These are phyloP conservation scores for Cajanus cajan DNA, from an alignment of 306 rosid genomes.

Conservation along the genomic window DNA sequence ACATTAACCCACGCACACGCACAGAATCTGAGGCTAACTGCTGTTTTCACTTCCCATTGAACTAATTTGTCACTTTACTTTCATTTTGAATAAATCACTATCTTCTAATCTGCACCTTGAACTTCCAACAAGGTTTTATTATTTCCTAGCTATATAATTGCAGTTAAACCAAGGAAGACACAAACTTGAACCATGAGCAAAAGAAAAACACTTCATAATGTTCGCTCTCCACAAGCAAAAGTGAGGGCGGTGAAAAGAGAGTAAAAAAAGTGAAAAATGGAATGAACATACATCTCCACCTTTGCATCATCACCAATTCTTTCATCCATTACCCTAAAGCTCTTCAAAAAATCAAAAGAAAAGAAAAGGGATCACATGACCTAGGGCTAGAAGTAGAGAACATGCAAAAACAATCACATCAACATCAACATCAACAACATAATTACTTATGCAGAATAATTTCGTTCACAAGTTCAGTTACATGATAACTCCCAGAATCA, in stretches of 20 bases:
- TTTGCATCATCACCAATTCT: not conserved
- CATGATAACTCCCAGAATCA: not conserved
- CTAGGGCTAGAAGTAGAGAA: not conserved
- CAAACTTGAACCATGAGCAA: conserved; percentile 4
- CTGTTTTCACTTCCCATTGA: not conserved
- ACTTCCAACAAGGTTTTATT: not conserved
- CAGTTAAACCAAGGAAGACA: conserved; percentile 7
- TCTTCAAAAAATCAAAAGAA: not conserved
- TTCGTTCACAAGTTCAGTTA: not conserved
- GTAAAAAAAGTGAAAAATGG: not conserved
- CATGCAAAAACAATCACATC: not conserved
- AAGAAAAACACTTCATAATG: conserved; percentile 9
- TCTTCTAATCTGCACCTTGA: not conserved
- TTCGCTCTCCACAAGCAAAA: not conserved
- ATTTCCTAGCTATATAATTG: not conserved
- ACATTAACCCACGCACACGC: not conserved
- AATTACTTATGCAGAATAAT: not conserved
- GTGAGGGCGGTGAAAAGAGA: not conserved
- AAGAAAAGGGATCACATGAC: conserved; percentile 9
- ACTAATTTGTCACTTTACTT: not conserved
- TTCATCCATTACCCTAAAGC: not conserved
- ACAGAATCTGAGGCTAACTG: not conserved
- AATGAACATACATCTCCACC: not conserved
- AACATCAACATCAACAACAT: no score
- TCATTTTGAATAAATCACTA: not conserved